Conservation (phyloP, 495 filamentous ascomycete genomes). For the Hypoxylon lienhwacheense region DNA sequence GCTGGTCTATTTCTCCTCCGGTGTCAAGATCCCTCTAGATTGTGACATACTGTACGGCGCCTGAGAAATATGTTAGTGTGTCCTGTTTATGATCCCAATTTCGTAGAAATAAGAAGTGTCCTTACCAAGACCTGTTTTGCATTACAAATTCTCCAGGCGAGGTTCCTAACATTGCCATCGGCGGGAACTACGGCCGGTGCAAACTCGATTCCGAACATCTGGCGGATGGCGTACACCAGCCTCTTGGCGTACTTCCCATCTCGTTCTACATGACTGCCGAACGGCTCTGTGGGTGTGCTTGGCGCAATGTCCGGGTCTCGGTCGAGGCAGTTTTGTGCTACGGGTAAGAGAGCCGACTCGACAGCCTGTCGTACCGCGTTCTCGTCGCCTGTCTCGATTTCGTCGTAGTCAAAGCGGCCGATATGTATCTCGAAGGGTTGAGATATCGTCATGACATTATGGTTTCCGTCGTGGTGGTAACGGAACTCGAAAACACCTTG, state of each 20-base stretch:
- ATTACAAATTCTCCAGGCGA: conserved; percentile 94
- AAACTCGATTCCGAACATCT: conserved; percentile 98
- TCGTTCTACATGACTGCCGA: conserved; percentile 77
- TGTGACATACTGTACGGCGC: conserved; percentile 68
- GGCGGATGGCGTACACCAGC: conserved; percentile 89
- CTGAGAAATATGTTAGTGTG: conserved; percentile 40
- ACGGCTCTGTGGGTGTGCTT: conserved; percentile 73
- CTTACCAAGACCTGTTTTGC: conserved; percentile 92
- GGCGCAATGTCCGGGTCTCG: conserved; percentile 90
- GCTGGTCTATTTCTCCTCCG: conserved; percentile 43
- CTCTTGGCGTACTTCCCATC: conserved; percentile 86
- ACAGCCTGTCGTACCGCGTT: conserved; percentile 52
- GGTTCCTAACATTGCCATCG: conserved; percentile 86
- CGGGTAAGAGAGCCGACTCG: conserved; percentile 74
- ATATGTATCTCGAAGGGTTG: conserved; percentile 90
- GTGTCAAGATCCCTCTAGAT: conserved; percentile 58
- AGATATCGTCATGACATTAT: conserved; percentile 96
- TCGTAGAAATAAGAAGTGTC: background rate
- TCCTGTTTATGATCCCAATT: background rate
- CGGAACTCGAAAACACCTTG: conserved; percentile 94
- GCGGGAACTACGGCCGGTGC: conserved; percentile 89
- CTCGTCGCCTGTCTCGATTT: conserved; percentile 48
- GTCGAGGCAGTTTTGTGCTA: conserved; percentile 90
- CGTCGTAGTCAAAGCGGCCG: conserved; percentile 70
- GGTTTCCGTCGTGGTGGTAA: conserved; percentile 92